Base-by-base conservation (phyloP, 1,139 yeast genomes). In the Williopsis jadinii region DNA sequence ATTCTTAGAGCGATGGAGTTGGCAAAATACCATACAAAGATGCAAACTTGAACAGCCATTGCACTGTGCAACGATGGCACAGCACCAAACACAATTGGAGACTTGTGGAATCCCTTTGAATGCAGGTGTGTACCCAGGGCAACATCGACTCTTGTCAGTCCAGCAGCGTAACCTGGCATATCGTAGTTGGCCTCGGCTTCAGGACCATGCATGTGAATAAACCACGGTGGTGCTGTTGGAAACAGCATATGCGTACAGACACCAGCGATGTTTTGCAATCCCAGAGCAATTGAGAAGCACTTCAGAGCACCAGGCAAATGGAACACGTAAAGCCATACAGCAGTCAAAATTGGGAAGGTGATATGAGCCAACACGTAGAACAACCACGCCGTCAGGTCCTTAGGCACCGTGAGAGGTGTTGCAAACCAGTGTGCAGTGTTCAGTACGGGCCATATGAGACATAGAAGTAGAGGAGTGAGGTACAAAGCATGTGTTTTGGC, bases 201-300 rank as follows among this genome's bases (percentile, higher is more conserved):
- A 30, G 72, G 70, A 3, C 84, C 83, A 52, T 80, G 68, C 52
- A 76, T 48, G 53, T 76, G 80, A 38, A 77, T 73, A 55, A 77
- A 80, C 84, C 86, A 79, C 5, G 87, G 87, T 2, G 86, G 82
- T 0, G 85, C 84, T 54, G 76, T 78, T 12, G 87, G 86, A 52
- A 79, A 66, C 11, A 70, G 43, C 37, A 80, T 59, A 56, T 80
- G 86, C 8, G 84, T 79, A 33, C 70, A 39, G 1, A 79, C 81
- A 11, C 84, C 84, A 3, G 67, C 59, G 9, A 78, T 69, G 52
- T 80, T 80, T 56, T 79, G 85, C 15, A 68, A 41, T 2, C 87
- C 86, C 32, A 80, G 53, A 1, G 77, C 71, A 30, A 71, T 52
- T 1, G 76, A 64, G 50, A 77, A 80, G 49, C 67, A 63, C 48